Evolutionary conservation across 495 filamentous ascomycete species (phyloP), one percentile per base, ranked within the genome.

Genomic region (Penicillium pulvis): DNA sequence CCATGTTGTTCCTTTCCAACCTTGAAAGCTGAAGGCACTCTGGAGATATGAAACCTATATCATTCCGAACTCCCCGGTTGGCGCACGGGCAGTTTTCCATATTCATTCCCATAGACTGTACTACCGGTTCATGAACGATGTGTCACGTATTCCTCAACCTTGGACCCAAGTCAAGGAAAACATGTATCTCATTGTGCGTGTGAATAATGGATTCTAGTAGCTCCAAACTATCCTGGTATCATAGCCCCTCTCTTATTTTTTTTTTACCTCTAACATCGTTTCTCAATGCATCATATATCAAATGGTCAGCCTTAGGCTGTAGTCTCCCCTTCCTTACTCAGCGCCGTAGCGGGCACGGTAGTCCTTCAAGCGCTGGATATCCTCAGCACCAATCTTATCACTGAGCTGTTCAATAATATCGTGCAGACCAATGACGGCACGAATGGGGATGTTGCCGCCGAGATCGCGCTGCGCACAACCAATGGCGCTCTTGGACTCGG

Each of bases 401-500:
- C 78, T 77, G 61, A 85, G 48, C 61, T 76, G 74, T 57, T 83
- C 85, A 68, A 97, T 88, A 66, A 97, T 79, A 70, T 97, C 92
- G 61, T 90, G 82, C 58, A 98, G 77, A 11, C 75, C 72, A 48
- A 82, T 68, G 39, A 84, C 79, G n/a, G 77, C 71, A 23, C 73
- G 68, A 39, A 79, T 75, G 46, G 76, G 78, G 35, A 84, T 74
- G 56, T 74, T 70, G 36, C 61, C 76, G 8, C 75, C 76, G 36
- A 78, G 74, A 33, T 93, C 86, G 68, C 84, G 86, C 71, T 86
- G 81, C 11, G 95, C 84, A 79, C 90, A 86, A 24, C 90, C 90
- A 63, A 96, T 89, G 23, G 91, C 90, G 70, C 87, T 90, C 63
- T 80, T 80, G 31, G 68, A 44, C 64, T 81, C 74, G 5, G 78